A percentile compares a stretch with the other conserved stretches of the same genome.
Evolutionary conservation across 129 eudicot species (phyloP).

Genomic region (Flaveria robusta): DNA sequence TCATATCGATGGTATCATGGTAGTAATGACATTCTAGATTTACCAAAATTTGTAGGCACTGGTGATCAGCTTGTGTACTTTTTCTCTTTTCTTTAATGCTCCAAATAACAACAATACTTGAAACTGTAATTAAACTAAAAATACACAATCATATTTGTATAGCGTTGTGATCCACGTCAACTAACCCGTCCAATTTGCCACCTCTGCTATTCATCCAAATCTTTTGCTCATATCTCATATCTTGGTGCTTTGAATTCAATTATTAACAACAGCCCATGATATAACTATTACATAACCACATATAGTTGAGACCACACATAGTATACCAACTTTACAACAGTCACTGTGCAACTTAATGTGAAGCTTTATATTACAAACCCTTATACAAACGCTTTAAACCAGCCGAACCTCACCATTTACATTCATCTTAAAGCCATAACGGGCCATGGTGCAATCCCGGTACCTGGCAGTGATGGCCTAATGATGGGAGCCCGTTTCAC

Average conservation of each 20-base stretch:
- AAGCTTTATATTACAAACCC: slow-evolving; percentile 38
- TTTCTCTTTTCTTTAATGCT: no score
- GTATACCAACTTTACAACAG: slow-evolving; percentile 30
- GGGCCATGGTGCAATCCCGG: slow-evolving; percentile 74
- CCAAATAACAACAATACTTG: no score
- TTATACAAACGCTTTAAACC: slow-evolving; percentile 24
- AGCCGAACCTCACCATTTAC: slow-evolving; percentile 8
- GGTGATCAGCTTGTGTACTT: no score
- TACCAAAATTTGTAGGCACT: no score
- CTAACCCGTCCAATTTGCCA: no score
- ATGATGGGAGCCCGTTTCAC: slow-evolving; percentile 79
- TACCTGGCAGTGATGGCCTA: slow-evolving; percentile 72
- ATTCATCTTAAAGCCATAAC: slow-evolving; percentile 64
- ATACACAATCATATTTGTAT: background rate
- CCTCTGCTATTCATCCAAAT: background rate
- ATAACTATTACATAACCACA: slow-evolving; percentile 40
- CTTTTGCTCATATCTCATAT: background rate
- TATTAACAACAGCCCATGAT: slow-evolving; percentile 30
- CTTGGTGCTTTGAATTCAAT: background rate
- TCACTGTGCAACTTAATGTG: slow-evolving; percentile 23
- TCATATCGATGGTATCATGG: no score
- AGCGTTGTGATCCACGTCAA: background rate
- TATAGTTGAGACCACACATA: slow-evolving; percentile 30
- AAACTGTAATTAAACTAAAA: no score
- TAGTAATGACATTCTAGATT: no score